These are phyloP conservation scores for Sphaerobolus stellatus DNA, from an alignment of 1,284 basidiomycete species.

Conservation along the genomic window DNA sequence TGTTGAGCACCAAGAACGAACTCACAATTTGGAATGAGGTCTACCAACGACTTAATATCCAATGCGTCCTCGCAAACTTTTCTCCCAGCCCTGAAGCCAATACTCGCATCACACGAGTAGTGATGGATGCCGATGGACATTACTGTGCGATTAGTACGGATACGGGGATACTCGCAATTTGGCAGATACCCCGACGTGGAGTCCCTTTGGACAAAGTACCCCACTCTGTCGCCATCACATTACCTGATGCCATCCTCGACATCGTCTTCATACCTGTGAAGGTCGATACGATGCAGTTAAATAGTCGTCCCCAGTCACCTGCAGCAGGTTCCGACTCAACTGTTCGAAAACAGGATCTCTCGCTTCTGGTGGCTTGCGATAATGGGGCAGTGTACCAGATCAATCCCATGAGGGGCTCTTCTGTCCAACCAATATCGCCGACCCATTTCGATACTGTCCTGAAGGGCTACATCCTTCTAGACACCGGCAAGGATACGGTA, in stretches of 20 bases:
- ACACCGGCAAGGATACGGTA: constrained; percentile 45
- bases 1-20: constrained; percentile 78
- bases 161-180: constrained; percentile 59
- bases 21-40: constrained; percentile 63
- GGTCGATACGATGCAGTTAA: constrained; percentile 22
- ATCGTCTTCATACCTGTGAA: constrained; percentile 53
- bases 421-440: constrained; percentile 45
- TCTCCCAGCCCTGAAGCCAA: constrained; percentile 47
- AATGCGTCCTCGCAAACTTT: constrained; percentile 46
- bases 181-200: constrained; percentile 42
- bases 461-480: constrained; percentile 47
- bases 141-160: constrained; percentile 65
- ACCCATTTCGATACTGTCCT: constrained; percentile 45
- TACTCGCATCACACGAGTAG: constrained; percentile 55
- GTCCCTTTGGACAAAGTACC: constrained; percentile 41
- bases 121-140: constrained; percentile 54
- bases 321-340: too few species aligned
- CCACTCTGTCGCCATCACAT: constrained; percentile 45
- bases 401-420: constrained; percentile 41
- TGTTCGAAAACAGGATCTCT: too few species aligned
- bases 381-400: constrained; percentile 58
- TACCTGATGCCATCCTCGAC: constrained; percentile 47
- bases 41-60: constrained; percentile 49
- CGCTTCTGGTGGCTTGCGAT: constrained; percentile 59
- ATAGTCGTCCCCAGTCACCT: too few species aligned